A percentile compares a stretch with the other conserved stretches of the same genome.
Conservation (phyloP, 2,329 filamentous ascomycete species). For the Phyllosticta citribraziliensis region DNA sequence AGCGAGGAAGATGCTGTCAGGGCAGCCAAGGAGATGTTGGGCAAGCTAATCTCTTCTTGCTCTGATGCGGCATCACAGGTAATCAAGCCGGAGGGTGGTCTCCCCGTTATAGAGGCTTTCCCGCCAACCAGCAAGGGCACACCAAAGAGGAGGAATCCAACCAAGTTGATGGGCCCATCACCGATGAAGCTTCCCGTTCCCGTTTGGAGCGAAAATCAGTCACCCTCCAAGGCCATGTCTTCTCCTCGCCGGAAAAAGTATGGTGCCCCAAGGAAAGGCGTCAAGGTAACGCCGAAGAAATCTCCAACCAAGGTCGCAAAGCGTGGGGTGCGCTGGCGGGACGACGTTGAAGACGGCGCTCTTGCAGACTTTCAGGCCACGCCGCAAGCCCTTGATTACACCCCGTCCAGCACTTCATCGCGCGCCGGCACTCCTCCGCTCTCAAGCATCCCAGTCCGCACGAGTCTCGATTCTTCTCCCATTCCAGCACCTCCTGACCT, state of each 20-base stretch:
- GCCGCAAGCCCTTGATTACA: slow-evolving; percentile 57
- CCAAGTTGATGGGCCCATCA: slow-evolving; percentile 37
- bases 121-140: slow-evolving; percentile 64
- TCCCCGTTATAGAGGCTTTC: slow-evolving; percentile 53
- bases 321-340: slow-evolving; percentile 81
- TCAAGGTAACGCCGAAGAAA: slow-evolving; percentile 63
- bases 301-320: slow-evolving; percentile 49
- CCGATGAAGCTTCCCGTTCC: slow-evolving; percentile 29
- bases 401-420: slow-evolving; percentile 45
- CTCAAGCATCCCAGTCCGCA: background rate
- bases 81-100: slow-evolving; percentile 76
- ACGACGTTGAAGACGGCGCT: slow-evolving; percentile 77
- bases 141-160: slow-evolving; percentile 57
- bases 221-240: slow-evolving; percentile 52
- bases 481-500: slow-evolving; percentile 44
- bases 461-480: slow-evolving; percentile 41
- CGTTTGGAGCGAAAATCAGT: slow-evolving; percentile 33
- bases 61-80: slow-evolving; percentile 68
- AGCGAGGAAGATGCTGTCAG: slow-evolving; percentile 72
- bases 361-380: slow-evolving; percentile 89
- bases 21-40: slow-evolving; percentile 67
- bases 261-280: slow-evolving; percentile 54
- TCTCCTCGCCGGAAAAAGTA: slow-evolving; percentile 74
- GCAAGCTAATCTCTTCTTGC: slow-evolving; percentile 67
- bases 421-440: slow-evolving; percentile 42